Evolutionary conservation across 257 asterid species (phyloP), one percentile per base, ranked within the genome.

Genomic region (Leonotis leonurus): DNA sequence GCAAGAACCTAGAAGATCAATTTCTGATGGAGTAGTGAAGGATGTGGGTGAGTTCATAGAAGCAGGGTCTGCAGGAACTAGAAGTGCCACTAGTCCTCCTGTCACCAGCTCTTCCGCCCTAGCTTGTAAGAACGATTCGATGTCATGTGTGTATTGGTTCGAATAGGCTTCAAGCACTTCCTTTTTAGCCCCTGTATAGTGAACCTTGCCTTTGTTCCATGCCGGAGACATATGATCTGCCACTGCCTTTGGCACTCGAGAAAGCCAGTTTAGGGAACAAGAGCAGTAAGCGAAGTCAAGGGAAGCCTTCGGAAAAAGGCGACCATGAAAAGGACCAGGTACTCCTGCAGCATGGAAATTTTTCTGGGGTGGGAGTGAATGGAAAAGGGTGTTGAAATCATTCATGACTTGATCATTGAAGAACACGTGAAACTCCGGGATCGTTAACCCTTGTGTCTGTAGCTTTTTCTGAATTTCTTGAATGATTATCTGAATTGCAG

Each of bases 21-120:
- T 8, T 60, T 62, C 75, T 5, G 53, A 24, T 22, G 77, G 74
- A 39, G 62, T 56, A 13, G 64, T 62, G 55, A 12, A 65, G 65
- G 64, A 62, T 17, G 76, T 55, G 16, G 20, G 53, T 0, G 69
- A 57, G 53, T 58, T 21, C 14, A 12, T 17, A 16, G 26, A 65
- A 67, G 49, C 27, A 41, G 78, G 82, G 26, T 65, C 79, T 10
- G 74, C 82, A 3, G 82, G 84, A 20, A 77, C 62, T 14, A 80
- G 70, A 49, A 83, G 79, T 7, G 79, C 71, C 84, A 73, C 69
- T n/a, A 80, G 65, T 25, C 86, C 86, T 51, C 84, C 84, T 17
- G 32, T 4, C 22, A 70, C 76, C 51, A 80, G 66, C 59, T 83
- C 86, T 56, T 68, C 35, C 6, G 84, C 82, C 65, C 84, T 68